Evolutionary conservation across 2,329 filamentous ascomycete genomes (phyloP).

Genomic region (Fonsecaea pedrosoi): DNA sequence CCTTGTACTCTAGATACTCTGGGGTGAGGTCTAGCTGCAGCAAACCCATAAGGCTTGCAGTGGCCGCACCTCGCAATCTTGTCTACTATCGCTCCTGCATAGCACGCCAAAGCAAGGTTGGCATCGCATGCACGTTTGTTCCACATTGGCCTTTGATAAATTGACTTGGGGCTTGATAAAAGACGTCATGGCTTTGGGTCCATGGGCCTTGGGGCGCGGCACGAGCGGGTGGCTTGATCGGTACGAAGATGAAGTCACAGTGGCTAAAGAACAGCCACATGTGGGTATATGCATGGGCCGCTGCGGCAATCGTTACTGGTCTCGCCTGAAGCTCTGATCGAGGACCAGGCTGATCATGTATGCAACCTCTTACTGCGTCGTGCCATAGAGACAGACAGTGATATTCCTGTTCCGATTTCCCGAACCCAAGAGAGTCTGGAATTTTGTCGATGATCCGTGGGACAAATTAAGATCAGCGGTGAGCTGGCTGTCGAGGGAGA

Average conservation of each 20-base stretch:
- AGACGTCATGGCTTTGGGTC: slow-evolving; percentile 9
- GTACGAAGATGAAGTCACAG: slow-evolving; percentile 5
- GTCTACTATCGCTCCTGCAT: neutral
- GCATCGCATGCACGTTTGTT: neutral
- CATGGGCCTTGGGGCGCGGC: neutral
- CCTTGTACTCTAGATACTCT: slow-evolving; percentile 54
- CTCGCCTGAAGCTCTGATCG: neutral
- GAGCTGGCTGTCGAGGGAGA: slow-evolving; percentile 1
- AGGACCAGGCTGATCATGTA: neutral
- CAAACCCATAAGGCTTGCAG: slow-evolving; percentile 37
- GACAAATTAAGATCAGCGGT: slow-evolving; percentile 14
- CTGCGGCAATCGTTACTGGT: neutral
- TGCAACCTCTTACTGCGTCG: neutral
- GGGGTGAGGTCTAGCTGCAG: slow-evolving; percentile 62
- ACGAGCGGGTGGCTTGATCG: slow-evolving; percentile 7
- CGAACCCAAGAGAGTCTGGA: neutral
- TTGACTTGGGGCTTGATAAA: neutral
- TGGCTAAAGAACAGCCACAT: slow-evolving; percentile 4
- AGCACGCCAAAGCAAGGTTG: neutral
- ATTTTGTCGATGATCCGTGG: neutral
- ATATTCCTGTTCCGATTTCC: neutral
- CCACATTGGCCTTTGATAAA: neutral
- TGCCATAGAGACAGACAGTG: neutral
- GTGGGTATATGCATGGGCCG: neutral
- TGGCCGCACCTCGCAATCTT: neutral